Conservation (phyloP, 2,329 filamentous ascomycete genomes). For the Diaporthe sp. region DNA sequence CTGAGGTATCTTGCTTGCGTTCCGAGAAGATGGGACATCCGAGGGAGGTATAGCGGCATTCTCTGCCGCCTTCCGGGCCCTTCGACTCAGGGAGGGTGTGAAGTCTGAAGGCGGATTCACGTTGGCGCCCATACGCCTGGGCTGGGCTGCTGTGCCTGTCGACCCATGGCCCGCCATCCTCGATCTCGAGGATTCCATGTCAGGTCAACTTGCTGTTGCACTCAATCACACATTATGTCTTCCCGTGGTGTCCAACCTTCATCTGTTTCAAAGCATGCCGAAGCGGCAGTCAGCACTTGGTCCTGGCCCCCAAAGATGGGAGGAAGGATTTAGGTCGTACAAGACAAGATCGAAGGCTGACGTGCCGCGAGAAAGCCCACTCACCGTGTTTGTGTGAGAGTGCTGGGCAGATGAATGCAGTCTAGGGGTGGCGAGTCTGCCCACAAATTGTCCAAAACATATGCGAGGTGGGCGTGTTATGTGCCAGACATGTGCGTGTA, state of each 20-base stretch:
- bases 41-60: conserved; percentile 36
- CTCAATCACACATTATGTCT: conserved; percentile 39
- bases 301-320: conserved; percentile 17
- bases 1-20: conserved; percentile 54
- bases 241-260: conserved; percentile 42
- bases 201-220: conserved; percentile 43
- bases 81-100: conserved; percentile 44
- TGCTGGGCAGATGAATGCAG: neutral
- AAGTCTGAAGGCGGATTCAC: conserved; percentile 47
- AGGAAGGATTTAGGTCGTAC: conserved; percentile 7
- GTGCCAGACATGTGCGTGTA: conserved; percentile 36
- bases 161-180: conserved; percentile 46
- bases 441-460: neutral
- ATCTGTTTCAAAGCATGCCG: conserved; percentile 9
- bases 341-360: neutral
- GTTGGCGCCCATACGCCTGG: conserved; percentile 47
- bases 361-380: conserved; percentile 12
- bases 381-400: conserved; percentile 30
- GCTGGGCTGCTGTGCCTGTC: conserved; percentile 44
- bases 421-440: neutral
- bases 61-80: conserved; percentile 47
- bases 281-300: conserved; percentile 26
- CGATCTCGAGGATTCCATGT: conserved; percentile 51
- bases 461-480: conserved; percentile 42
- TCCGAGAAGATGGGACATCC: conserved; percentile 40